Evolutionary conservation across 331 rosid genomes (phyloP), one percentile per base, ranked within the genome.

Genomic region (Quercus tomentella): DNA sequence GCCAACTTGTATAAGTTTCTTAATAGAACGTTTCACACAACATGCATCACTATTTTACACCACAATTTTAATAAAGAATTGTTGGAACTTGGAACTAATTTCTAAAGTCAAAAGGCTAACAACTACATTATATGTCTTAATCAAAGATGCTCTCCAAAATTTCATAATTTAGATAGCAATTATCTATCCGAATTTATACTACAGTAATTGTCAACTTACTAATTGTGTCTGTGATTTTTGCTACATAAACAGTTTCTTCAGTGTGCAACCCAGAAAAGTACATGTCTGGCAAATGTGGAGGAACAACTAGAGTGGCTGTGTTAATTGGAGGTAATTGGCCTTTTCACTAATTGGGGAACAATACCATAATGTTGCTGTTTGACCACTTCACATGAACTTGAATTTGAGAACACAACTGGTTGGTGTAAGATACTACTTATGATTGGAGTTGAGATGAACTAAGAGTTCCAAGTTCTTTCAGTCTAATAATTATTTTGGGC

Each of bases 201-300:
- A 9, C 45, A 30, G 8, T 16, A 25, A 30, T 65, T 16, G 70
- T 17, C 9, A 31, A 30, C 7, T 8, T 18, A 20, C n/a, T 35
- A 5, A 35, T 4, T 67, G 23, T 1, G 30, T 41, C 22, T 63
- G 57, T 83, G 70, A 85, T 68, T 77, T 73, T 57, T 82, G 35
- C 20, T 45, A 41, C 84, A 80, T 62, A 70, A 81, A 76, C 92
- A 91, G 96, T 33, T 54, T 78, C 90, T 30, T 30, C 84, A 23
- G 43, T 72, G 37, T 93, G 99, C 93, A 80, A 37, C 82, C 86
- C 94, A 4, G 77, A 79, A 1, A 91, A 76, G 80, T 93, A 86
- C 88, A 51, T 90, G 77, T 86, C 90, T 22, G 91, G 91, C 51
- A 68, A 86, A 84, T 95, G 99, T 56, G 94, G 97, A 85, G 92